These are phyloP conservation scores for Gracilaria vermiculophylla DNA, from an alignment of 23 red algal species.

Conservation along the genomic window DNA sequence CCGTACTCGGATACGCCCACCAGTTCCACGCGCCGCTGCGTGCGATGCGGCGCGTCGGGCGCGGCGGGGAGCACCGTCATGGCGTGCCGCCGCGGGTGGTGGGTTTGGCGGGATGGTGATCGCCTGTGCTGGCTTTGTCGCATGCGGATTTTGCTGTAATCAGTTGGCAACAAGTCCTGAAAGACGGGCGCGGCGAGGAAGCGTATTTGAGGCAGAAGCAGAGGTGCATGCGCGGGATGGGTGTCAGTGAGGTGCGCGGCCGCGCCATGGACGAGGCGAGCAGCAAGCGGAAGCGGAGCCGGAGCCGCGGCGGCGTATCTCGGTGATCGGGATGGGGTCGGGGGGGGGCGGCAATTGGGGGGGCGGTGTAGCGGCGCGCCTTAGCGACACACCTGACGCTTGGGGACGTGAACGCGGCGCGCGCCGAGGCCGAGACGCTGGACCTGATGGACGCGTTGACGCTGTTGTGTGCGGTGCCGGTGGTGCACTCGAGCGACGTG, in stretches of 20 bases:
- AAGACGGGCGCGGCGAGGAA: too few relatives aligned
- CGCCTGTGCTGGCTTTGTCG: too few relatives aligned
- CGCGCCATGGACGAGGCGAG: neutral
- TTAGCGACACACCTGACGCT: slow-evolving; percentile 15
- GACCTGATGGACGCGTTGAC: slow-evolving; percentile 18
- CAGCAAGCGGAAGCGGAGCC: too few relatives aligned
- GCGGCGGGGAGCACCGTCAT: neutral
- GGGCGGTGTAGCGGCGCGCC: slow-evolving; percentile 11
- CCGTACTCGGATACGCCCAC: slow-evolving; percentile 21
- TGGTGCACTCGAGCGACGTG: neutral
- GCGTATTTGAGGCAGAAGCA: too few relatives aligned
- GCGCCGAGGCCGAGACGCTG: slow-evolving; percentile 25
- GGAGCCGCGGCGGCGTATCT: slow-evolving; percentile 39
- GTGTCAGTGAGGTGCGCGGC: neutral
- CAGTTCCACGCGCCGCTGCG: slow-evolving; percentile 17
- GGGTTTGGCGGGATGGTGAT: too few relatives aligned
- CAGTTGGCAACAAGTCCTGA: too few relatives aligned
- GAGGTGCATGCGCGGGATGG: too few relatives aligned
- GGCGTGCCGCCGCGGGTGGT: too few relatives aligned
- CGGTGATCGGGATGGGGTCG: slow-evolving; percentile 42
- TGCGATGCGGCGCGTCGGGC: neutral
- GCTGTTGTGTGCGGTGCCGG: neutral
- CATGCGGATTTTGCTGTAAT: too few relatives aligned
- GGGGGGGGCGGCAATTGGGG: slow-evolving; percentile 24
- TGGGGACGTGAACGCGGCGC: neutral